phyloP scores from a whole-genome alignment of 2,329 filamentous ascomycete species.

The Colletotrichum chrysophilum region DNA sequence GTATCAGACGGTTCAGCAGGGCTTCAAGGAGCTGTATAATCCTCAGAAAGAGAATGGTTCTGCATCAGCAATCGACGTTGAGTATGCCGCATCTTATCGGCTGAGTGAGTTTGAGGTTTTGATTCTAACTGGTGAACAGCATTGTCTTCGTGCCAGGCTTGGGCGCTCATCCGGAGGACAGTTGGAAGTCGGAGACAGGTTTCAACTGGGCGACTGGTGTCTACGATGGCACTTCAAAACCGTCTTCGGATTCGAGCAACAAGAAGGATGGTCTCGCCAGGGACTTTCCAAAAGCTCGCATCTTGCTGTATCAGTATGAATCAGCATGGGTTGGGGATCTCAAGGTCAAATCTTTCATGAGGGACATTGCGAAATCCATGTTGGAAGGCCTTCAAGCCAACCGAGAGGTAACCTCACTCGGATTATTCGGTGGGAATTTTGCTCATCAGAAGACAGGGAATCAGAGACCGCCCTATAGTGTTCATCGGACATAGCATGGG shows the following conservation, averaged over 20 bases:
- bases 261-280: constrained; percentile 36
- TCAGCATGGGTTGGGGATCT: constrained; percentile 44
- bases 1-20: constrained; percentile 41
- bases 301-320: constrained; percentile 46
- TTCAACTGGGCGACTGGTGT: constrained; percentile 45
- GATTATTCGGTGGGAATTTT: fast-evolving
- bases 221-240: constrained; percentile 37
- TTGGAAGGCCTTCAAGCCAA: constrained; percentile 37
- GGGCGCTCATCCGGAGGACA: constrained; percentile 42
- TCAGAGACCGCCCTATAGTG: constrained; percentile 38
- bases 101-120: not conserved
- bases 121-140: constrained; percentile 26
- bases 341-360: constrained; percentile 46
- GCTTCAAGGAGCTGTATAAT: constrained; percentile 40
- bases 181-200: constrained; percentile 41
- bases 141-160: constrained; percentile 48
- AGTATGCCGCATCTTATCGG: constrained; percentile 27
- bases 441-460: not conserved
- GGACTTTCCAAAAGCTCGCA: constrained; percentile 44
- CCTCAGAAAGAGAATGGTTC: constrained; percentile 28
- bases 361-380: constrained; percentile 41
- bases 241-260: constrained; percentile 38
- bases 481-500: constrained; percentile 51
- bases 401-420: constrained; percentile 34
- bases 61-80: constrained; percentile 36